Conservation (phyloP, 306 rosid genomes). For the Ceratonia siliqua region DNA sequence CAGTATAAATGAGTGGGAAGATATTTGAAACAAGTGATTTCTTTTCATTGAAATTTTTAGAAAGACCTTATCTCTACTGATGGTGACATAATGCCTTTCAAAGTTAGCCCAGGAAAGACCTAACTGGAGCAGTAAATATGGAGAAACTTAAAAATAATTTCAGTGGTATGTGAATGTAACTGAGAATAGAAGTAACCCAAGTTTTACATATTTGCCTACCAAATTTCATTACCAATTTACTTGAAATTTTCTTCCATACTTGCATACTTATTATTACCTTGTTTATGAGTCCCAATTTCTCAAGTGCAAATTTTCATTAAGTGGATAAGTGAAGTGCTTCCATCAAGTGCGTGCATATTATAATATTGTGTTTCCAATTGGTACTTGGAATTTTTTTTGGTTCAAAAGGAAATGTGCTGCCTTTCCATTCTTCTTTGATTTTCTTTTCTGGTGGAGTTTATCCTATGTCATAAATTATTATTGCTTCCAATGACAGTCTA, state of each 20-base stretch:
- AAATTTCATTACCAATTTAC: not conserved
- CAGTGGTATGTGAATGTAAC: not conserved
- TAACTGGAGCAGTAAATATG: not conserved
- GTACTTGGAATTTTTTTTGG: not conserved
- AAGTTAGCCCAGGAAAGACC: slow-evolving; percentile 12
- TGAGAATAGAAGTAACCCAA: not conserved
- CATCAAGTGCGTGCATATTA: slow-evolving; percentile 10
- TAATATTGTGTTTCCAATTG: not conserved
- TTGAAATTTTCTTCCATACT: not conserved
- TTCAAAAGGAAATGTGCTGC: slow-evolving; percentile 12
- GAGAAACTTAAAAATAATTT: not conserved
- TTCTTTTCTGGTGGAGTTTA: slow-evolving; percentile 27
- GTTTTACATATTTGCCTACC: slow-evolving; percentile 21
- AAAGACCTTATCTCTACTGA: not conserved
- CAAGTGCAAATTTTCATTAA: not conserved
- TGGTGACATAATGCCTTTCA: slow-evolving; percentile 16
- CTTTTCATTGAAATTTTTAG: not conserved
- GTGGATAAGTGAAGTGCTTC: slow-evolving; percentile 20
- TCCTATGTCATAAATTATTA: slow-evolving; percentile 28
- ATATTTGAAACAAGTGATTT: slow-evolving; percentile 21
- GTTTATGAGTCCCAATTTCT: slow-evolving; percentile 8
- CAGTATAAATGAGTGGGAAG: slow-evolving; percentile 3
- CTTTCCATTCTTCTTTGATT: slow-evolving; percentile 2
- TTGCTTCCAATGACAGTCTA: slow-evolving; percentile 65
- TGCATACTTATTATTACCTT: not conserved